phyloP scores from a whole-genome alignment of 768 basidiomycete species.

The Tremella mesenterica region DNA sequence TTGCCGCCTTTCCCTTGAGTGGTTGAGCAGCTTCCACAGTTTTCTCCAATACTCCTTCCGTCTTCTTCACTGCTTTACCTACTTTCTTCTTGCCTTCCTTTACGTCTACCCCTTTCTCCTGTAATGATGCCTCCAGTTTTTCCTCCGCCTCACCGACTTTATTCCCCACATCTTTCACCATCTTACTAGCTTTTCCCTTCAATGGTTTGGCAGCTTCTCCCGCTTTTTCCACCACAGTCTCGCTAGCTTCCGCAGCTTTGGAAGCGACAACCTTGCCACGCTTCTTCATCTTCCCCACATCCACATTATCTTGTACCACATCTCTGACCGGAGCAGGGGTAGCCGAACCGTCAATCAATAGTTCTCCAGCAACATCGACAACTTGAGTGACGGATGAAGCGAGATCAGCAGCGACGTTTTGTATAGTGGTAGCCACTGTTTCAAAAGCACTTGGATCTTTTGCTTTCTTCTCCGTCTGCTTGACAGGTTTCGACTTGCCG shows the following conservation, averaged over 20 bases:
- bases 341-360: conserved; percentile 21
- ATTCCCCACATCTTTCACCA: conserved; percentile 5
- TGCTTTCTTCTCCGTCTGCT: too few species aligned
- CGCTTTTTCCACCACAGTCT: conserved; percentile 3
- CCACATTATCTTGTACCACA: conserved; percentile 20
- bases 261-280: conserved; percentile 12
- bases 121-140: conserved; percentile 8
- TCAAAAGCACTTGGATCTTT: conserved; percentile 5
- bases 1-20: conserved; percentile 7
- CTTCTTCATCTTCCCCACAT: conserved; percentile 20
- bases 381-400: conserved; percentile 12
- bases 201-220: conserved; percentile 4
- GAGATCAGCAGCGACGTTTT: conserved; percentile 9
- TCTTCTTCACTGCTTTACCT: conserved; percentile 7
- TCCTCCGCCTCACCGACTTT: too few species aligned
- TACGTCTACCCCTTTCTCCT: conserved; percentile 24
- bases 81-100: conserved; percentile 18
- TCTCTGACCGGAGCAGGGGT: conserved; percentile 18
- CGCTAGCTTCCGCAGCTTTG: conserved; percentile 11
- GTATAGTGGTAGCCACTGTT: conserved; percentile 2
- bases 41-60: conserved; percentile 3
- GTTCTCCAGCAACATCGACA: conserved; percentile 26
- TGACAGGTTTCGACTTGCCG: too few species aligned
- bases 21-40: not conserved
- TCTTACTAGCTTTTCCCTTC: conserved; percentile 15